phyloP scores from a whole-genome alignment of 108 stramenopile genomes.

The Seminavis robusta region DNA sequence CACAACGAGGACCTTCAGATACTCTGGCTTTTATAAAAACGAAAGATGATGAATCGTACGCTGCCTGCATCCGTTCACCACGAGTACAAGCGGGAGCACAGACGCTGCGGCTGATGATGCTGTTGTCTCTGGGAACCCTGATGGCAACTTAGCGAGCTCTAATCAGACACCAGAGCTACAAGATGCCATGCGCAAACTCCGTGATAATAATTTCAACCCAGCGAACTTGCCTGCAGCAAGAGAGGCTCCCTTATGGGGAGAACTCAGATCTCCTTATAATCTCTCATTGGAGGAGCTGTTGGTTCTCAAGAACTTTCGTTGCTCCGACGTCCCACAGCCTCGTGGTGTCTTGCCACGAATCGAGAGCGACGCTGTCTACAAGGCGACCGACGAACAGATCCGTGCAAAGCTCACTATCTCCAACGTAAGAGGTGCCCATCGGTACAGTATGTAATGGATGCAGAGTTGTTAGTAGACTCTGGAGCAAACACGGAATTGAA shows the following conservation, averaged over 20 bases:
- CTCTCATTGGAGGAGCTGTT: not conserved
- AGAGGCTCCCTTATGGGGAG: not conserved
- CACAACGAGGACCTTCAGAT: too few species aligned
- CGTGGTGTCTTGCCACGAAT: conserved; percentile 3
- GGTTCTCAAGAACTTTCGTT: not conserved
- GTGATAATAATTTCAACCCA: not conserved
- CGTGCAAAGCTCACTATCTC: too few species aligned
- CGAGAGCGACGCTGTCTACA: not conserved
- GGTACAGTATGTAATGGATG: not conserved
- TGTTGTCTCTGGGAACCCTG: too few species aligned
- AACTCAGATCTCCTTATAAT: not conserved
- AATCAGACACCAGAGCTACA: too few species aligned
- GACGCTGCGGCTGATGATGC: too few species aligned
- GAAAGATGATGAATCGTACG: too few species aligned
- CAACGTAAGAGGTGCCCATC: not conserved
- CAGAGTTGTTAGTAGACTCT: conserved; percentile 6
- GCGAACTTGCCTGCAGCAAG: not conserved
- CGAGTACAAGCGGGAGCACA: too few species aligned
- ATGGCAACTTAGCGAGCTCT: too few species aligned
- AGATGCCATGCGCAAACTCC: not conserved
- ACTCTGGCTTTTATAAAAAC: too few species aligned
- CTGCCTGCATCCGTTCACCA: too few species aligned
- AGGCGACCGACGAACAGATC: not conserved
- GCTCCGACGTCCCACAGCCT: conserved; percentile 2
- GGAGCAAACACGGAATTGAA: not conserved